These are phyloP conservation scores for Talaromyces trachyspermus DNA, from an alignment of 495 filamentous ascomycete species.

Conservation along the genomic window DNA sequence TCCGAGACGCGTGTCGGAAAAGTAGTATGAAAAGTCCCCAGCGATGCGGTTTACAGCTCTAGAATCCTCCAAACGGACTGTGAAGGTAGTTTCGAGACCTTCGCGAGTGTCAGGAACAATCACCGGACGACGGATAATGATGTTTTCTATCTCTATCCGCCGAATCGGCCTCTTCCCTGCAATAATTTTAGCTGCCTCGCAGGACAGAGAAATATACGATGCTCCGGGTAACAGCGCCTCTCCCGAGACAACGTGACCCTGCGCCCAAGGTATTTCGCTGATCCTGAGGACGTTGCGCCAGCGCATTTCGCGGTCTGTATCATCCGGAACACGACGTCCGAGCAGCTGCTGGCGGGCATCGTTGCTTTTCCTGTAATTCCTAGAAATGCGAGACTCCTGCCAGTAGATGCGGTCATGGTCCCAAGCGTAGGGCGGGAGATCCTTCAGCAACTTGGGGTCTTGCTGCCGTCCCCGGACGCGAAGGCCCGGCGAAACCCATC, in stretches of 20 bases:
- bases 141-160: constrained; percentile 24
- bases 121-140: constrained; percentile 34
- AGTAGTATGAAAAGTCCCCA: neutral
- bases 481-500: constrained; percentile 14
- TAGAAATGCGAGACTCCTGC: constrained; percentile 39
- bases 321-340: constrained; percentile 18
- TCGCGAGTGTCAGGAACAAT: constrained; percentile 40
- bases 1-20: neutral
- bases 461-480: neutral
- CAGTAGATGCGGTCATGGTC: constrained; percentile 39
- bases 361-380: constrained; percentile 11
- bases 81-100: constrained; percentile 40
- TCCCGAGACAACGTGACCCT: constrained; percentile 30
- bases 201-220: constrained; percentile 48
- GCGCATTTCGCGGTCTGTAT: constrained; percentile 14
- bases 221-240: constrained; percentile 53
- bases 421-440: constrained; percentile 46
- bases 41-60: neutral
- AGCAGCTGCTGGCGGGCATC: constrained; percentile 23
- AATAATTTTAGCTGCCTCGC: constrained; percentile 37
- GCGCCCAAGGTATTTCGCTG: constrained; percentile 33
- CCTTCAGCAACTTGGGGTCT: constrained; percentile 17
- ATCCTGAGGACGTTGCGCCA: constrained; percentile 31
- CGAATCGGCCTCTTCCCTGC: constrained; percentile 8
- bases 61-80: neutral